Conservation (phyloP, 441 rosid species). For the Adansonia madagascariensis region DNA sequence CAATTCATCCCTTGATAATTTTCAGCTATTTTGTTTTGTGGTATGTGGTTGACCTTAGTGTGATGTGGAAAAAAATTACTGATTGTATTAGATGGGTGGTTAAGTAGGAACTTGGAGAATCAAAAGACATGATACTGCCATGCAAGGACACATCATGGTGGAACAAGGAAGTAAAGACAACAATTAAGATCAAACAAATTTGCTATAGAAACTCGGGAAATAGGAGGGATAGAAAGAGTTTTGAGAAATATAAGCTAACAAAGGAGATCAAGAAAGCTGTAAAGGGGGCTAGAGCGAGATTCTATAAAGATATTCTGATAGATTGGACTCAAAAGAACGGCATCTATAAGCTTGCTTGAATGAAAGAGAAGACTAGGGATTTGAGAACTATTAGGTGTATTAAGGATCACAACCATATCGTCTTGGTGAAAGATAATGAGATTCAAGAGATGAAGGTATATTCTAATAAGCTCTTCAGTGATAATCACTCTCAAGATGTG, state of each 20-base stretch:
- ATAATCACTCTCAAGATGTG: neutral
- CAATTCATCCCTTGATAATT: constrained; percentile 5
- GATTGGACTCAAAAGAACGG: neutral
- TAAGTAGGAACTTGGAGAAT: constrained; percentile 1
- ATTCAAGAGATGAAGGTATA: constrained; percentile 1
- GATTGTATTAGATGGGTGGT: neutral
- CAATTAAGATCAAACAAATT: neutral
- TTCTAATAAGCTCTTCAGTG: neutral
- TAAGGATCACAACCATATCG: neutral
- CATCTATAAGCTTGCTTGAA: neutral
- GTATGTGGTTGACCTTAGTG: neutral
- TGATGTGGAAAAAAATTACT: neutral
- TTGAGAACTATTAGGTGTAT: neutral
- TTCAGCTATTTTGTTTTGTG: neutral
- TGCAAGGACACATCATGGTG: constrained; percentile 9
- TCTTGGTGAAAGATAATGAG: neutral
- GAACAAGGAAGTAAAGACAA: neutral
- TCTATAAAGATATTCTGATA: neutral
- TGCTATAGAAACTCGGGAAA: neutral
- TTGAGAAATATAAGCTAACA: constrained; percentile 3
- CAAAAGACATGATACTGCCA: neutral
- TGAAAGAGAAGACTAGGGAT: neutral
- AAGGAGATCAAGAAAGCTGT: neutral
- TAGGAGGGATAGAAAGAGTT: neutral
- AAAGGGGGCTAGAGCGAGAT: neutral